Base-by-base conservation (phyloP, 176 grass and related monocot genomes). In the Aegilops speltoides region DNA sequence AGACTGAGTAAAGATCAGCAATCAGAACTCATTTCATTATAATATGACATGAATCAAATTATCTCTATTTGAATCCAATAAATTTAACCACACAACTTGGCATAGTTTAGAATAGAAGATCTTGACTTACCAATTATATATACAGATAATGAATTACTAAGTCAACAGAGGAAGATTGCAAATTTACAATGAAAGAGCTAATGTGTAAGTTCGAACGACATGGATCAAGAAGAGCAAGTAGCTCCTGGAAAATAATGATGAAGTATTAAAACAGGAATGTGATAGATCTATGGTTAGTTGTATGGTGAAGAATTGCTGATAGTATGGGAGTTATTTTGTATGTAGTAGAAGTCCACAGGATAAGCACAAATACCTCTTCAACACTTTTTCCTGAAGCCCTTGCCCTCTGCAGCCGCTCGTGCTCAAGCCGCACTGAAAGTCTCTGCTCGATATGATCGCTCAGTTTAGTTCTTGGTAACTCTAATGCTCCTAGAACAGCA, bases 371-470 rank as follows among this genome's bases (percentile, higher is more conserved):
- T 87, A 94, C 97, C 97, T 98, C 92, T 76, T 96, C 88, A 88
- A 89, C 19, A 54, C 52, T 62, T 82, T 91, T 96, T 73, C 83
- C 85, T 31, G 82, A 88, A 61, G 80, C 62, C 5, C 59, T 78
- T 84, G 94, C 92, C 68, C 97, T 98, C 77, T 87, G 87, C 82
- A 90, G 33, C 72, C 88, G 70, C 59, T 98, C 97, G n/a, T 82
- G 59, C 45, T 83, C 82, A 91, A 98, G 97, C 84, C 57, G 92
- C 68, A 68, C 48, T n/a, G 80, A 91, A 93, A 96, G 84, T 89
- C 97, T 91, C 85, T 86, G 83, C 80, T 98, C 97, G 82, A 98
- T 88, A 89, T 98, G 90, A 85, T 98, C 77, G 54, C 94, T 98
- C 86, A 98, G 67, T 67, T 82, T 91, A 60, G 97, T 96, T 93